These are phyloP conservation scores for Solanum hybrid DNA, from an alignment of 305 asterid genomes.

Conservation along the genomic window DNA sequence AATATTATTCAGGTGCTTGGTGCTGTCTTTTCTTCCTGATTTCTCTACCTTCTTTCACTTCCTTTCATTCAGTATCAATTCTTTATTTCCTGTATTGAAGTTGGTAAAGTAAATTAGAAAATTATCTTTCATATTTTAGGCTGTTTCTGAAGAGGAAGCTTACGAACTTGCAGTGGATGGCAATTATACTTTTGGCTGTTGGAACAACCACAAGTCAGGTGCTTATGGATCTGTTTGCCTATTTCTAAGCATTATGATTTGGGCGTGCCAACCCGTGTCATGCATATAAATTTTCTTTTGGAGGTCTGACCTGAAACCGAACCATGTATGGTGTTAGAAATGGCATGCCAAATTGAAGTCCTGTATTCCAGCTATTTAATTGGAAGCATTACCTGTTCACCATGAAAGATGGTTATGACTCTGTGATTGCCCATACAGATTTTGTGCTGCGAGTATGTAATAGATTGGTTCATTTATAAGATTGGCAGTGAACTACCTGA, in stretches of 20 bases:
- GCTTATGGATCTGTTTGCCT: constrained; percentile 11
- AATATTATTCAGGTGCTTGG: constrained; percentile 66
- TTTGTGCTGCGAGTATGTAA: not conserved
- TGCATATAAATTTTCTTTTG: not conserved
- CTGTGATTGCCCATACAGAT: not conserved
- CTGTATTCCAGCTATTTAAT: not conserved
- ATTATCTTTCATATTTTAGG: constrained; percentile 39
- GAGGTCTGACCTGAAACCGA: not conserved
- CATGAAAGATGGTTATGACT: not conserved
- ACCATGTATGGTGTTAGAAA: not conserved
- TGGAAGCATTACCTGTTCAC: not conserved
- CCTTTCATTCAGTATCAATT: not conserved
- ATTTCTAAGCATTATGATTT: constrained; percentile 10
- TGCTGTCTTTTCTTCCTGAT: not conserved
- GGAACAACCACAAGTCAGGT: constrained; percentile 99
- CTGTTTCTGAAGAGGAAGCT: constrained; percentile 96
- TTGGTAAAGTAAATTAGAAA: constrained; percentile 20
- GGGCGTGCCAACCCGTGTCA: not conserved
- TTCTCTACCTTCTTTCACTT: not conserved
- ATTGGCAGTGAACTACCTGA: not conserved
- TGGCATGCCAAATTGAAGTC: not conserved
- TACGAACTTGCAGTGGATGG: constrained; percentile 98
- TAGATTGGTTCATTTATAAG: not conserved
- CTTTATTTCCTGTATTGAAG: constrained; percentile 9
- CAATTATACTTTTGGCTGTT: constrained; percentile 72